Conservation (phyloP, 192 early-diverging fungal genomes). For the Phlyctochytrium planicorne region DNA sequence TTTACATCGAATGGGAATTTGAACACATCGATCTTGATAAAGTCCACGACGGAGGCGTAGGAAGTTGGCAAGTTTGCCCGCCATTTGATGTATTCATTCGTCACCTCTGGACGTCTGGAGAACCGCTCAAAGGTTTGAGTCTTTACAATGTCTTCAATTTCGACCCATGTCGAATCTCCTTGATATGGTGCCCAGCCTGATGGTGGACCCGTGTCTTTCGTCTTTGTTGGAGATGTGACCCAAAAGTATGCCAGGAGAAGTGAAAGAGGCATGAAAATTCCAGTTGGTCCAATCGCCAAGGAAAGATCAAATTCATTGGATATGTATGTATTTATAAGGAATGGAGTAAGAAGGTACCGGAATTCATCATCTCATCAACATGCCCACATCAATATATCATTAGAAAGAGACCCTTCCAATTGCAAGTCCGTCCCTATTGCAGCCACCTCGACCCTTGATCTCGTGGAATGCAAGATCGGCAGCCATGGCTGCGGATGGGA, state of each 20-base stretch:
- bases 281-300: background rate
- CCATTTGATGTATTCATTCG: conserved; percentile 22
- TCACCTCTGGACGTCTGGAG: conserved; percentile 4
- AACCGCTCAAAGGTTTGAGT: background rate
- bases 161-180: background rate
- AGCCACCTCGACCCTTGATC: background rate
- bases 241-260: background rate
- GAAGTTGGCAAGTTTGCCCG: conserved; percentile 7
- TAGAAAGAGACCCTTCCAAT: too few relatives aligned
- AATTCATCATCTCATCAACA: too few relatives aligned
- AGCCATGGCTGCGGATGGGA: background rate
- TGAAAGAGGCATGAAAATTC: background rate
- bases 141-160: background rate
- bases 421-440: too few relatives aligned
- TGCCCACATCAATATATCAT: too few relatives aligned
- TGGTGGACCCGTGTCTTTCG: background rate
- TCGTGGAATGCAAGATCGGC: background rate
- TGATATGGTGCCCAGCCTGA: conserved; percentile 2
- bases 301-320: background rate
- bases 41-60: conserved; percentile 11
- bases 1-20: background rate
- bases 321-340: too few relatives aligned
- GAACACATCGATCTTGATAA: conserved; percentile 5
- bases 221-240: background rate
- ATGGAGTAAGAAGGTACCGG: too few relatives aligned